These are phyloP conservation scores for Zygosaccharomyces lentus DNA, from an alignment of 805 yeast species.

Conservation along the genomic window DNA sequence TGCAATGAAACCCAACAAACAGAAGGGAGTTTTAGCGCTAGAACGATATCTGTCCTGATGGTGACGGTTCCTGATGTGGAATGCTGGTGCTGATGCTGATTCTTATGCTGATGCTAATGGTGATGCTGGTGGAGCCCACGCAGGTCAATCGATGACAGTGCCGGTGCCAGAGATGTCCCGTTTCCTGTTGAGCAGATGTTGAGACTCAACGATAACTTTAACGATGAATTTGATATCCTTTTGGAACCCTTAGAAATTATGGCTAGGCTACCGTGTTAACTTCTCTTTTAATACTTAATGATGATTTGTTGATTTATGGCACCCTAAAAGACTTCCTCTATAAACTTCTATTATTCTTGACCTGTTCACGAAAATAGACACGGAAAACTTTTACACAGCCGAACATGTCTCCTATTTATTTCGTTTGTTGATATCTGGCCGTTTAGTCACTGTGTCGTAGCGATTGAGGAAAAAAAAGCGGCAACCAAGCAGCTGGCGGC, in stretches of 20 bases:
- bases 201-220: not conserved
- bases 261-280: not conserved
- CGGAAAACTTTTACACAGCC: not conserved
- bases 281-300: not conserved
- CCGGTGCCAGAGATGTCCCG: constrained; percentile 4
- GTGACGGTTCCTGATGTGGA: constrained; percentile 1
- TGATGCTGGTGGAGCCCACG: constrained; percentile 3
- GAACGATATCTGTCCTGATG: not conserved
- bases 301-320: not conserved
- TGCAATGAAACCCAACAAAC: not conserved
- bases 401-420: not conserved
- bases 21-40: not conserved
- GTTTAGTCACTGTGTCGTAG: not conserved
- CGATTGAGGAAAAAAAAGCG: not conserved
- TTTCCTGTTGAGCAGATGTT: constrained; percentile 1
- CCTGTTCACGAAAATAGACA: not conserved
- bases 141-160: constrained; percentile 3
- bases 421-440: not conserved
- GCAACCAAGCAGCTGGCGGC: not conserved
- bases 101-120: not conserved
- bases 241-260: not conserved
- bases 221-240: not conserved
- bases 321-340: not conserved
- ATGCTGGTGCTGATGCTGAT: not conserved
- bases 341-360: not conserved